A percentile compares a stretch with the other conserved stretches of the same genome.
Evolutionary conservation across 805 yeast species (phyloP).

Genomic region (Huiozyma sinensis): DNA sequence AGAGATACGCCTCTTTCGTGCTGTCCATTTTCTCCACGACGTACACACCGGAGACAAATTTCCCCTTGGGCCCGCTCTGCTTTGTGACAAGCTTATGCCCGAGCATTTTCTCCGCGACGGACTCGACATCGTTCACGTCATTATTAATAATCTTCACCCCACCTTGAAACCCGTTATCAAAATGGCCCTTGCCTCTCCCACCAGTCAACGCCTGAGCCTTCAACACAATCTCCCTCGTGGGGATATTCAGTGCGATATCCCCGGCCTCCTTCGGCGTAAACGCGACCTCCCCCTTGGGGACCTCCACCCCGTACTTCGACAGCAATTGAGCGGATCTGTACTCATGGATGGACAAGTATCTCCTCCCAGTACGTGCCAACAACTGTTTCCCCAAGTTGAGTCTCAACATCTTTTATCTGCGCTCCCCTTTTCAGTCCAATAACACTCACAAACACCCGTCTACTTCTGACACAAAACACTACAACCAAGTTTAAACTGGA

Average conservation of each 20-base stretch:
- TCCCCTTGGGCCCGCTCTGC: slow-evolving; percentile 96
- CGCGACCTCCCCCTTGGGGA: slow-evolving; percentile 88
- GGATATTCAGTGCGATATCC: slow-evolving; percentile 63
- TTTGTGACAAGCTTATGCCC: slow-evolving; percentile 90
- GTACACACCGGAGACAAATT: slow-evolving; percentile 92
- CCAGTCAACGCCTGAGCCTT: slow-evolving; percentile 99
- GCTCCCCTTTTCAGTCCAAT: too few species aligned
- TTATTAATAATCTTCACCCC: slow-evolving; percentile 71
- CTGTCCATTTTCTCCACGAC: slow-evolving; percentile 92
- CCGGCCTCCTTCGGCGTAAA: slow-evolving; percentile 82
- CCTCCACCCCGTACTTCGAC: slow-evolving; percentile 74
- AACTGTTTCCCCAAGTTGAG: too few species aligned
- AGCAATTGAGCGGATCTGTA: slow-evolving; percentile 87
- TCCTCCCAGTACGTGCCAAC: slow-evolving; percentile 14
- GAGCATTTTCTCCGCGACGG: slow-evolving; percentile 81
- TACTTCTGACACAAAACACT: too few species aligned
- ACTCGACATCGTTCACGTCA: slow-evolving; percentile 76
- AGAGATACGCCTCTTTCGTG: slow-evolving; percentile 88
- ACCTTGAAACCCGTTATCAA: slow-evolving; percentile 89
- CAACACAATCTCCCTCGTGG: slow-evolving; percentile 67
- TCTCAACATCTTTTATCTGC: too few species aligned
- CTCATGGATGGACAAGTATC: slow-evolving; percentile 88
- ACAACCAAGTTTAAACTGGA: too few species aligned
- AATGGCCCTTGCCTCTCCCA: slow-evolving; percentile 99
- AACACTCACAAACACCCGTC: too few species aligned